These are phyloP conservation scores for Striga hermonthica DNA, from an alignment of 305 asterid species.

Conservation along the genomic window DNA sequence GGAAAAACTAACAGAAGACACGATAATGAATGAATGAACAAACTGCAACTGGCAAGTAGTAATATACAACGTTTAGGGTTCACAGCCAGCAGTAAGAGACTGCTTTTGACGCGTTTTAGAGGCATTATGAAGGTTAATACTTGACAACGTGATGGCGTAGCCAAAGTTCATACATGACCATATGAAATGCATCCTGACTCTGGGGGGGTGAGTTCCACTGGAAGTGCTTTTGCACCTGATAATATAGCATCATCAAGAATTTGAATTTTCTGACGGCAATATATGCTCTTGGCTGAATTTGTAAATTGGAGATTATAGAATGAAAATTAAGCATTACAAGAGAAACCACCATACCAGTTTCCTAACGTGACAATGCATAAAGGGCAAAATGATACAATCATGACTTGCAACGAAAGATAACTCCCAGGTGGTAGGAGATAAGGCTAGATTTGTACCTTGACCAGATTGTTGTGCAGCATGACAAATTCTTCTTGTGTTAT, in stretches of 20 bases:
- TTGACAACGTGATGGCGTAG: conserved; percentile 81
- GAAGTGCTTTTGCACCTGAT: conserved; percentile 86
- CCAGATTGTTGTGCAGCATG: conserved; percentile 73
- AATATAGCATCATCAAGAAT: conserved; percentile 17
- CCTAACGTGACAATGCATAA: not conserved
- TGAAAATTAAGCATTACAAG: not conserved
- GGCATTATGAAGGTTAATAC: conserved; percentile 46
- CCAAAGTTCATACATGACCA: conserved; percentile 98
- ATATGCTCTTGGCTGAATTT: not conserved
- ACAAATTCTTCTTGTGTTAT: conserved; percentile 67
- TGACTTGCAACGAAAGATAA: conserved; percentile 5
- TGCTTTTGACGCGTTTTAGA: conserved; percentile 7
- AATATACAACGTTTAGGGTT: conserved; percentile 33
- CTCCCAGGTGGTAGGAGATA: not conserved
- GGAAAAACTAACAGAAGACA: not conserved
- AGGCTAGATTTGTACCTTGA: conserved; percentile 53
- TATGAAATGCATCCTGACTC: conserved; percentile 73
- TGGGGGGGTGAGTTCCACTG: conserved; percentile 88
- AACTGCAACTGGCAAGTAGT: conserved; percentile 24
- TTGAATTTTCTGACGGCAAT: not conserved
- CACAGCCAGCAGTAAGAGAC: conserved; percentile 22
- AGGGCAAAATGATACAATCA: not conserved
- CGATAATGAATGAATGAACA: conserved; percentile 28
- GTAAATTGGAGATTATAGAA: not conserved
- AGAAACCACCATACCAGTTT: not conserved